Evolutionary conservation across 495 filamentous ascomycete genomes (phyloP), one percentile per base, ranked within the genome.

Genomic region (Cenococcum geophilum): DNA sequence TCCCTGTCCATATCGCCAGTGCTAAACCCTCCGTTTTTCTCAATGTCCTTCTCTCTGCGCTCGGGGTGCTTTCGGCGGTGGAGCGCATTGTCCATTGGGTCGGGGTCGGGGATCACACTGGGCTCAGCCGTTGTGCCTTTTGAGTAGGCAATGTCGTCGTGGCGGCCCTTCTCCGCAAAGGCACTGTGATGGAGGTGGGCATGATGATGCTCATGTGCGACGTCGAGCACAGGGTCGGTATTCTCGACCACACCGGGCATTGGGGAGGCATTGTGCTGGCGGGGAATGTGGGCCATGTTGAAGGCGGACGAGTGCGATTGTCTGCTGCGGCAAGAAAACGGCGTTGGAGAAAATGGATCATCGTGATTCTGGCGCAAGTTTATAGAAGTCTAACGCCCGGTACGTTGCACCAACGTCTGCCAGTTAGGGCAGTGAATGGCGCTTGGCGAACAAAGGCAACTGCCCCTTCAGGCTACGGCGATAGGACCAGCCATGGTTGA

Each of bases 101-200:
- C 72, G 4, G 75, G 71, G 27, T 75, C 71, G 0, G 78, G 75
- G 3, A 82, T 73, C 9, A 70, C 73, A n/a, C 65, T 70, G 49
- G 79, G 78, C 61, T 82, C 79, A 6, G 70, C 65, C 11, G 71
- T 71, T 0, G 70, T 71, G 37, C 74, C 76, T 37, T 74, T 76
- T 21, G 78, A 73, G 59, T 83, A 81, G 50, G 74, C 71, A 25
- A 80, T 68, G 54, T 82, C 75, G 43, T 83, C 75, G 10, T 43
- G 20, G 36, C 73, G 73, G 55, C 74, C 75, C 63, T 73, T 67
- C 64, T 76, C 72, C n/a, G 80, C 75, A 40, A 69, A 68, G 5
- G 71, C 62, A 11, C 68, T 71, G 59, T 84, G 81, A 63, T 82
- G 80, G 6, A 78, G 68, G 67, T 85, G 82, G 5, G 53, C 60